A percentile compares a stretch with the other conserved stretches of the same genome.
Conservation (phyloP, 192 early-diverging fungal genomes). For the Powellomyces hirtus region DNA sequence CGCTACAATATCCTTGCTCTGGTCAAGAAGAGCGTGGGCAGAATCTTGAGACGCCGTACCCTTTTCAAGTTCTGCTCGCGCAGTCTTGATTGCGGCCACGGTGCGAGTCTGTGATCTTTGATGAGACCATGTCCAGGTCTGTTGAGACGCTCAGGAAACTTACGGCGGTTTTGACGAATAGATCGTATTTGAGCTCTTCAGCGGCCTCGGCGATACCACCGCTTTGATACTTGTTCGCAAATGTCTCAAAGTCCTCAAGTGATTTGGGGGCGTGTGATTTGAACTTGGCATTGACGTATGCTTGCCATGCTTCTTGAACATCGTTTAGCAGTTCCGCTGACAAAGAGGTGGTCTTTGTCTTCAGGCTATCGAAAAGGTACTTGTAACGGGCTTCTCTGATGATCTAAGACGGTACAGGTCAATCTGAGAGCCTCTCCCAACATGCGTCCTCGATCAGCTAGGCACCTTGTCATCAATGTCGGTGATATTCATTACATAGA, state of each 20-base stretch:
- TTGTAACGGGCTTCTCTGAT: constrained; percentile 87
- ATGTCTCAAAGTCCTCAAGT: constrained; percentile 54
- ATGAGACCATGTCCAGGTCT: too few species aligned
- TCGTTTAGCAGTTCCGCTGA: constrained; percentile 55
- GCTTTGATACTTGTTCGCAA: constrained; percentile 32
- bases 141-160: constrained; percentile 24
- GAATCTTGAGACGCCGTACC: constrained; percentile 1
- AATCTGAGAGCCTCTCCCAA: not conserved
- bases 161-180: constrained; percentile 72
- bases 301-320: constrained; percentile 58
- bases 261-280: constrained; percentile 42
- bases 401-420: constrained; percentile 35
- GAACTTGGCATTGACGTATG: constrained; percentile 63
- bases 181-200: constrained; percentile 70
- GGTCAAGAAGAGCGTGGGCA: constrained; percentile 19
- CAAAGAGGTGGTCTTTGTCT: constrained; percentile 28
- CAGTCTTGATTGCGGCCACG: constrained; percentile 39
- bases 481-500: constrained; percentile 96
- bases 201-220: constrained; percentile 18
- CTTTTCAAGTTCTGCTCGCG: constrained; percentile 33
- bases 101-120: constrained; percentile 7
- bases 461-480: constrained; percentile 99
- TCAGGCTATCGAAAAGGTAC: constrained; percentile 65
- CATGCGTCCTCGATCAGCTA: not conserved
- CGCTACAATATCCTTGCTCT: constrained; percentile 19